Evolutionary conservation across 164 flowering plant genomes (phyloP), one percentile per base, ranked within the genome.

Genomic region (Dillenia suffruticosa): DNA sequence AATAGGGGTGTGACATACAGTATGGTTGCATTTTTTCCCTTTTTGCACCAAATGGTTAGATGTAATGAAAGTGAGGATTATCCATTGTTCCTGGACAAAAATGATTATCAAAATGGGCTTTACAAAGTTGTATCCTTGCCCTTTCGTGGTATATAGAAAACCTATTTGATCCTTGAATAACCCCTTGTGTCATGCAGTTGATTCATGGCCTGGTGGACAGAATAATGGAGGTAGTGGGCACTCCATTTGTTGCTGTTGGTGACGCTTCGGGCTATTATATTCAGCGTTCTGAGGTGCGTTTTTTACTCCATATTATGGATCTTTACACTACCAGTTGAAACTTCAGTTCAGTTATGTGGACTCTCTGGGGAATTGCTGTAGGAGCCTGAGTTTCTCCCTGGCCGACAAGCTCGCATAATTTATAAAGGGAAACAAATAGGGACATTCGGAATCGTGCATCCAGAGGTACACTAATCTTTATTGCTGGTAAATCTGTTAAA

Each of bases 341-440:
- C 17, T 50, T 47, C 56, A 13, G 9, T 49, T 47, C 54, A 32
- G 13, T 9, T 10, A 9, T 54, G 50, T 52, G 59, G 24, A 44
- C 9, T 9, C 4, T 44, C 19, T 53, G 58, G 9, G 51, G n/a
- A 19, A 63, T 24, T 68, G 24, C n/a, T 76, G 68, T 57, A 94
- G 99, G 92, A 85, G 48, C 84, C 92, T 11, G 96, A 89, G 76
- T 95, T 79, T 81, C 90, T 95, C 49, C 69, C 77, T 1, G 97
- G 94, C 46, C 79, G 94, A 69, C 90, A 92, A 81, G 99, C 96
- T 26, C 76, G 71, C 74, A 82, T 95, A 67, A 69, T 83, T 67
- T 79, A 66, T 69, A 84, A 73, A 65, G 97, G 94, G 49, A 84
- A 81, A 69, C 73, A 68, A 10, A 82, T 88, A 32, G 99, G 99